These are phyloP conservation scores for Polysphondylium violaceum DNA, from an alignment of 78 protist species.

Conservation along the genomic window DNA sequence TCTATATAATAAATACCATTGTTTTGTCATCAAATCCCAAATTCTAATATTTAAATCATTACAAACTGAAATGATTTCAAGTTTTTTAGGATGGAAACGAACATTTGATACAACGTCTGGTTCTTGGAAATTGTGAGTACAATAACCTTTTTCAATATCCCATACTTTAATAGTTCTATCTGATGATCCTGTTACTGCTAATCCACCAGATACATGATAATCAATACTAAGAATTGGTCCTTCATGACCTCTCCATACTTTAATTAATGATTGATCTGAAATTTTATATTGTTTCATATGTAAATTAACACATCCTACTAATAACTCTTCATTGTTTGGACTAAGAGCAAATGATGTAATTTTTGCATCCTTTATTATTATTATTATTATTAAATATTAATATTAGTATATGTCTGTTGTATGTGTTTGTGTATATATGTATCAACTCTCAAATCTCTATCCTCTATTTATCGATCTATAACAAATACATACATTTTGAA, in stretches of 20 bases:
- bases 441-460: too few relatives aligned
- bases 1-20: conserved; percentile 21
- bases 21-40: conserved; percentile 68
- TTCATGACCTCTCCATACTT: conserved; percentile 63
- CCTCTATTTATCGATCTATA: too few relatives aligned
- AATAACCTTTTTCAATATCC: conserved; percentile 81
- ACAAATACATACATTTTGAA: conserved; percentile 19
- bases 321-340: conserved; percentile 16
- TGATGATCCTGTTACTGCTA: conserved; percentile 68
- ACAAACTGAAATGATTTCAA: conserved; percentile 30
- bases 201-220: conserved; percentile 46
- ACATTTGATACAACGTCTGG: conserved; percentile 40
- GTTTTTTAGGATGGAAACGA: conserved; percentile 58
- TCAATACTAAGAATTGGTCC: conserved; percentile 57
- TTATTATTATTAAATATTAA: neutral
- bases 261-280: conserved; percentile 22
- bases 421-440: neutral
- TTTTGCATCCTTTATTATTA: conserved; percentile 19
- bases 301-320: conserved; percentile 27
- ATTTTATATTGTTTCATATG: conserved; percentile 31
- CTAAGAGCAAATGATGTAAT: conserved; percentile 39
- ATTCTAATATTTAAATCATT: conserved; percentile 69
- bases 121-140: conserved; percentile 75
- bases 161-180: conserved; percentile 73
- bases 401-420: neutral